Conservation (phyloP, 345 rosid species). For the Citrus reticulata region DNA sequence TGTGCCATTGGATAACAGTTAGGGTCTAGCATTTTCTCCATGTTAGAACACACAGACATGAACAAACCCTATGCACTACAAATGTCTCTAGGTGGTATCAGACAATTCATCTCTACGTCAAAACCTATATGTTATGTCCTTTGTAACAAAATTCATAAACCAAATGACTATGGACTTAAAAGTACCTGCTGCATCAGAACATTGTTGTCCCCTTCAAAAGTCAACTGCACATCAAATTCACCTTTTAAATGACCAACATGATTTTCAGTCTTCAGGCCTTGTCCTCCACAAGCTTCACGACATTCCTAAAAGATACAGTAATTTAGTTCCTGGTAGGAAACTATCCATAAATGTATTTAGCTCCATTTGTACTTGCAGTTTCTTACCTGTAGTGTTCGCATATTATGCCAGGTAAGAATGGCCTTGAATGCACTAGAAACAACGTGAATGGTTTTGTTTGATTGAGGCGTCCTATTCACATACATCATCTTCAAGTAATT, state of each 20-base stretch:
- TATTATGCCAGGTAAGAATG: constrained; percentile 77
- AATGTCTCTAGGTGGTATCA: not conserved
- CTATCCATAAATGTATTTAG: not conserved
- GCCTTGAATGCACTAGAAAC: constrained; percentile 87
- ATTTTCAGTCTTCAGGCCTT: constrained; percentile 90
- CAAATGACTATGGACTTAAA: not conserved
- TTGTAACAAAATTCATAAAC: not conserved
- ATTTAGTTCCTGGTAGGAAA: not conserved
- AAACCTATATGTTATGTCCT: not conserved
- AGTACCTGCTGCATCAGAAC: constrained; percentile 93
- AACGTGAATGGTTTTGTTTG: constrained; percentile 75
- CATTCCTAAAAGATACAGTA: constrained; percentile 57
- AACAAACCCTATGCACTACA: not conserved
- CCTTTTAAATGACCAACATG: constrained; percentile 77
- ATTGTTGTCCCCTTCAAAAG: constrained; percentile 95
- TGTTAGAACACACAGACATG: not conserved
- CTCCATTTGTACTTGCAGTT: not conserved
- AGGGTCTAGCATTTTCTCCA: not conserved
- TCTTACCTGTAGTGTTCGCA: constrained; percentile 89
- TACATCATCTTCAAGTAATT: constrained; percentile 75
- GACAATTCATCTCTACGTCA: not conserved
- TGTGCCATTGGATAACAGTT: not conserved
- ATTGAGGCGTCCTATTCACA: constrained; percentile 74
- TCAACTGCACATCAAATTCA: constrained; percentile 87
- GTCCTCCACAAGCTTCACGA: constrained; percentile 98